Evolutionary conservation across 805 yeast species (phyloP).

Genomic region (Ogataea glucozyma): DNA sequence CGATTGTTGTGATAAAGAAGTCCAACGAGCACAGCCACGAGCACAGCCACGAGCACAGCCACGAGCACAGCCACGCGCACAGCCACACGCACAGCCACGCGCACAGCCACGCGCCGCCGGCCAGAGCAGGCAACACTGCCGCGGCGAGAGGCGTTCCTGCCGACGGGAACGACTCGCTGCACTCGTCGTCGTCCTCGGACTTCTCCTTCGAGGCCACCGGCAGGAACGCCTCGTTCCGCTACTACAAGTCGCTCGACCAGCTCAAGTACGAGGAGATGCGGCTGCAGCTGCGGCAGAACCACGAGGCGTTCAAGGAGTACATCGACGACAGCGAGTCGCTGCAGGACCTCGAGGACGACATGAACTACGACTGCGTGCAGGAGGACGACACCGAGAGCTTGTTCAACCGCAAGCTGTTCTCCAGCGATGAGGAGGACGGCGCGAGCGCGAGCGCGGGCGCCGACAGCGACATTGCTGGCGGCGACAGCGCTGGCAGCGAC

Average conservation of each 20-base stretch:
- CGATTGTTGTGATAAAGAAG: constrained; percentile 26
- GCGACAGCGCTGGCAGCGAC: constrained; percentile 16
- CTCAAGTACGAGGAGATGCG: constrained; percentile 28
- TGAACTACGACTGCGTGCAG: constrained; percentile 35
- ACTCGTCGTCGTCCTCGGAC: constrained; percentile 29
- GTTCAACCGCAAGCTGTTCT: constrained; percentile 39
- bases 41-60: too few species aligned
- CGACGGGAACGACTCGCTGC: constrained; percentile 10
- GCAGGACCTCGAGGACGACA: constrained; percentile 33
- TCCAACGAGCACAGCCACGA: not conserved
- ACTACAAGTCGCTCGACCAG: constrained; percentile 38
- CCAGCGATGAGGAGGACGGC: constrained; percentile 37
- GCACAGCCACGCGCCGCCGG: too few species aligned
- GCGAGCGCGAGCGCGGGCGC: too few species aligned
- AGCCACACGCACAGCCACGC: too few species aligned
- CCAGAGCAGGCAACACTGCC: too few species aligned
- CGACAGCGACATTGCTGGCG: constrained; percentile 4
- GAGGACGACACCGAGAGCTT: constrained; percentile 41
- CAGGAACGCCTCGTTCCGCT: constrained; percentile 38
- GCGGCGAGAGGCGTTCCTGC: too few species aligned
- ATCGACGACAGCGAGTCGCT: constrained; percentile 31
- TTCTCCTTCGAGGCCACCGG: constrained; percentile 40
- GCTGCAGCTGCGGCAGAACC: constrained; percentile 16
- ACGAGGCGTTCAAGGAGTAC: constrained; percentile 24
- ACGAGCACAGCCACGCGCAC: too few species aligned